phyloP scores from a whole-genome alignment of 78 protist genomes.

The Monosiga brevicollis region DNA sequence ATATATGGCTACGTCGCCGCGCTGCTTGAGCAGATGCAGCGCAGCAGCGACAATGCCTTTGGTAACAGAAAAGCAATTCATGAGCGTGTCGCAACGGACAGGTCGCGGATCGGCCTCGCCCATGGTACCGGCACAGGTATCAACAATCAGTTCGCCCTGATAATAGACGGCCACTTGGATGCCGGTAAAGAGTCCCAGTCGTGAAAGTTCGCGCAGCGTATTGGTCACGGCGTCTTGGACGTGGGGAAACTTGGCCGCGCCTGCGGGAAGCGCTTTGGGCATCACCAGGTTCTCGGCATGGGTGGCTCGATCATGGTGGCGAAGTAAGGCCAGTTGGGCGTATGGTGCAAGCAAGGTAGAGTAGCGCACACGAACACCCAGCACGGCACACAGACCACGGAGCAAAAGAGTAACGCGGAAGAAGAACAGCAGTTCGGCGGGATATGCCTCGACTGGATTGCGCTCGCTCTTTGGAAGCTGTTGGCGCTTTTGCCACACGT shows the following conservation, averaged over 20 bases:
- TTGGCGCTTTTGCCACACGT: background rate
- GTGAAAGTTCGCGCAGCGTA: background rate
- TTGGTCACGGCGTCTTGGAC: background rate
- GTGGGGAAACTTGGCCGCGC: background rate
- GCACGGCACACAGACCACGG: slow-evolving; percentile 2
- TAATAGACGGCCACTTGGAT: slow-evolving; percentile 5
- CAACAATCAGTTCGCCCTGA: background rate
- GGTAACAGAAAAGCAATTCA: slow-evolving; percentile 10
- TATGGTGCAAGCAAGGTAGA: background rate
- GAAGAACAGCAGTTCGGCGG: slow-evolving; percentile 13
- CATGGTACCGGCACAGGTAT: background rate
- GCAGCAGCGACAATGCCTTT: slow-evolving; percentile 9
- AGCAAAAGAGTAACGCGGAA: slow-evolving; percentile 6
- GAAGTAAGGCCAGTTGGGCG: slow-evolving; percentile 5
- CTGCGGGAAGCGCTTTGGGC: too few relatives aligned
- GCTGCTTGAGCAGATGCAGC: background rate
- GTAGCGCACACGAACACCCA: background rate
- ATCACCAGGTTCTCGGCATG: background rate
- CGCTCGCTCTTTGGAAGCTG: slow-evolving; percentile 2
- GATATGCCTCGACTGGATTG: slow-evolving; percentile 17
- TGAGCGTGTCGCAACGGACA: background rate
- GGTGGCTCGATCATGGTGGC: too few relatives aligned
- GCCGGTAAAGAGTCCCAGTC: background rate
- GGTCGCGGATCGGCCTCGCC: background rate
- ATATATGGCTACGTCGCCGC: background rate